Base-by-base conservation (phyloP, 2,329 filamentous ascomycete genomes). In the Knufia petricola region DNA sequence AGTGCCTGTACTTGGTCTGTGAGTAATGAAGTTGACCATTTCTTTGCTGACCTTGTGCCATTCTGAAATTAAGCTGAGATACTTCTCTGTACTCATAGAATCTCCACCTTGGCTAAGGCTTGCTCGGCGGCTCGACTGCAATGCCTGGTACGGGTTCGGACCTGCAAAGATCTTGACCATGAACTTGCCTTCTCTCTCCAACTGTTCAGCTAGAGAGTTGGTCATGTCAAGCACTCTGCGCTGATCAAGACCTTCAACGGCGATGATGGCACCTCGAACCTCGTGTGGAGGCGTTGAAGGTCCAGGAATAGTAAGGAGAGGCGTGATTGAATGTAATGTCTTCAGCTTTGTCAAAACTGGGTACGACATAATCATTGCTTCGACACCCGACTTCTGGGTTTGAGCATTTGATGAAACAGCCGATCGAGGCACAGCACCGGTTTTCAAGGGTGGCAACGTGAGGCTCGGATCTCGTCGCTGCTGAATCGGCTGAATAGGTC, bases 11-110 rank as follows among this genome's bases (percentile, higher is more conserved):
- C 15, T 17, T 44, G 44, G 45, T 23, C 28, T 38, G 12, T 44
- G 46, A 43, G 67, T 78, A 57, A 81, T 74, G 55, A 74, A 78
- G 12, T 70, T 64, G 19, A 79, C 67, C 52, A 95, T 85, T 48
- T 89, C 79, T 49, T 75, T 74, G 17, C 84, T 87, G 60, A 82
- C 82, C 52, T 72, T 73, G 59, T 92, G 86, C 87, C 88, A 95
- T 34, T 77, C 71, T 26, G 74, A 73, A 60, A 88, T 84, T 28
- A 77, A 76, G 38, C 76, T 70, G 23, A 90, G 72, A 57, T 87
- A 92, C n/a, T 72, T 50, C 64, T 69, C 62, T 2, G 64, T 67
- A 9, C 60, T 81, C 70, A 48, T 48, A 19, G 39, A 20, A 13
- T 38, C 44, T 38, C 46, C 71, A 58, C 58, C 71, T 63, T 68